Evolutionary conservation across 2,329 filamentous ascomycete genomes (phyloP).

Genomic region (Lachnellula subtilissima): DNA sequence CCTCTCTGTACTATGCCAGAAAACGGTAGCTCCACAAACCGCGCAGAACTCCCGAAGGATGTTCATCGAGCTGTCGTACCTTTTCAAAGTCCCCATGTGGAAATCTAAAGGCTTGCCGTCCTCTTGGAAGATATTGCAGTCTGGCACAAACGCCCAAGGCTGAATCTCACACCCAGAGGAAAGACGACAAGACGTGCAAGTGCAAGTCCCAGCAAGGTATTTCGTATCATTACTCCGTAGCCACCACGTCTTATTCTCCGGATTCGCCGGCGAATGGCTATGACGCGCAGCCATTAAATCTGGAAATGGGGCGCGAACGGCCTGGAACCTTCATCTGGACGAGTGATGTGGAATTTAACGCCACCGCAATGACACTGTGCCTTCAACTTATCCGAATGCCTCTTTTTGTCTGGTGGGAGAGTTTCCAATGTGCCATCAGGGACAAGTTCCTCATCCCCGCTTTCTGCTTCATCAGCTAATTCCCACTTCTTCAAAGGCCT

Average conservation of each 20-base stretch:
- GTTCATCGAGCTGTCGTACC: conserved; percentile 49
- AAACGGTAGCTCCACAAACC: conserved; percentile 58
- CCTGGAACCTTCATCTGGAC: conserved; percentile 44
- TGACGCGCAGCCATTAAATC: conserved; percentile 50
- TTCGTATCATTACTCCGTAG: conserved; percentile 33
- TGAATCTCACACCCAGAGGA: conserved; percentile 59
- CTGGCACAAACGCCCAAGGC: conserved; percentile 61
- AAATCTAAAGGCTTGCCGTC: conserved; percentile 33
- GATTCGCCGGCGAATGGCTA: conserved; percentile 37
- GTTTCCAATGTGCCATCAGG: conserved; percentile 6
- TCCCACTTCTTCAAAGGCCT: conserved; percentile 13
- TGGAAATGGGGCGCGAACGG: conserved; percentile 44
- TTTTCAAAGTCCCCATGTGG: conserved; percentile 41
- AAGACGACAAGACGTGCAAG: conserved; percentile 58
- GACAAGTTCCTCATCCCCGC: conserved; percentile 10
- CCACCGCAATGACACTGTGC: conserved; percentile 51
- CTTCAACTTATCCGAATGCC: conserved; percentile 29
- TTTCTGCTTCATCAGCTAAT: neutral
- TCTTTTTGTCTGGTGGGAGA: neutral
- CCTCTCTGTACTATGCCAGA: conserved; percentile 53
- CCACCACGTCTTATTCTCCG: conserved; percentile 25
- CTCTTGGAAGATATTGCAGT: conserved; percentile 49
- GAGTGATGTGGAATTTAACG: conserved; percentile 52
- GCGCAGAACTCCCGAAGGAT: conserved; percentile 58
- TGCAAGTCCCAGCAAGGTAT: conserved; percentile 57